Evolutionary conservation across 2,329 filamentous ascomycete species (phyloP), one percentile per base, ranked within the genome.

Genomic region (Didymella lethalis): DNA sequence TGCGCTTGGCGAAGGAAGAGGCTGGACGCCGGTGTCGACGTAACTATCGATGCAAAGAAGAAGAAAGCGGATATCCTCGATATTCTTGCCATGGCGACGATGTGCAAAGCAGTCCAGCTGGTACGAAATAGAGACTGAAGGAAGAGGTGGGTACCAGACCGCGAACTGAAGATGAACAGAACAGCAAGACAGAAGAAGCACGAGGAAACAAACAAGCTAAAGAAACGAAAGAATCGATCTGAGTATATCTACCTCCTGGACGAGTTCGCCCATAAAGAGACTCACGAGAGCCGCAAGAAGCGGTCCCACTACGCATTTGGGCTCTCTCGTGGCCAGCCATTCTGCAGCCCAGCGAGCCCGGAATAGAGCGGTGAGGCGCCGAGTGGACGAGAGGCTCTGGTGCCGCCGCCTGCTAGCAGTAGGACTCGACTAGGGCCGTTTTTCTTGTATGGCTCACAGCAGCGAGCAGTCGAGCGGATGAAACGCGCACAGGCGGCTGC

Each of bases 1-100:
- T 62, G 48, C 51, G 67, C 64, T 62, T 75, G 70, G 36, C 73
- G 69, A 16, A 59, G 49, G 32, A 76, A 68, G 54, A 78, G 68
- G 46, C 62, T 59, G 1, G 70, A 69, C 45, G 73, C 68, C 25
- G 71, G 66, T 46, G 66, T 57, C 43, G 68, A 55, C 41, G 67
- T 50, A 55, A 74, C 61, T 38, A 64, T 57, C 20, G 71, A 63
- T 2, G 71, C 65, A 45, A 76, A 55, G 32, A 77, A 64, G 57
- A 70, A 70, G 45, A 77, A 38, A 29, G 72, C 57, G 16, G 74
- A 69, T 59, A 78, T 64, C 53, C 75, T 68, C 25, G 70, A 73
- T 26, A 78, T 65, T 57, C 66, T 74, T 43, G 68, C 60, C 71
- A 79, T 78, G 54, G 55, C 62, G 57, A 29, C 40, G 31, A 45